These are phyloP conservation scores for Podila horticola DNA, from an alignment of 192 early-diverging fungal genomes.

Conservation along the genomic window DNA sequence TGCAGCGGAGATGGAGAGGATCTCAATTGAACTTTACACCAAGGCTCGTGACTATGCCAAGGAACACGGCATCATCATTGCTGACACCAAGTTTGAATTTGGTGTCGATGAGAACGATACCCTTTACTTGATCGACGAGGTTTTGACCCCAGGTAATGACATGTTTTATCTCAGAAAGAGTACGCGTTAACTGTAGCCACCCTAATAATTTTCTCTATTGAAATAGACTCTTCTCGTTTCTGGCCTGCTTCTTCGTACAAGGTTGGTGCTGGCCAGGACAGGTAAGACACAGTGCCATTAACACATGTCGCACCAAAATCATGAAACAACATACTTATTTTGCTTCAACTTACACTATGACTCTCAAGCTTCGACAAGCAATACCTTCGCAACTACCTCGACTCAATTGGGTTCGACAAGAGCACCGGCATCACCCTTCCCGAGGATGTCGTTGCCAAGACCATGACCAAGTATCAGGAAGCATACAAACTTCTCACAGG, in stretches of 20 bases:
- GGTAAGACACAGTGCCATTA: constrained; percentile 21
- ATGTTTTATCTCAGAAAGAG: neutral
- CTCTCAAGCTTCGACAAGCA: constrained; percentile 92
- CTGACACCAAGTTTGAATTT: constrained; percentile 99
- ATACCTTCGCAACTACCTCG: constrained; percentile 94
- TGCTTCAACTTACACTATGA: neutral
- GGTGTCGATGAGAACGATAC: constrained; percentile 86
- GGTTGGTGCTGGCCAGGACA: constrained; percentile 80
- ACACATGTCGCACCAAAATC: neutral
- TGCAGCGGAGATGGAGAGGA: constrained; percentile 78
- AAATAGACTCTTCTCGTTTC: constrained; percentile 92
- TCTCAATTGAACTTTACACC: constrained; percentile 85
- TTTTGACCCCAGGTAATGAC: constrained; percentile 87
- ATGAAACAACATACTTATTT: neutral
- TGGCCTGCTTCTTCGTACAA: constrained; percentile 90
- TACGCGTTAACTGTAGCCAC: too few relatives aligned
- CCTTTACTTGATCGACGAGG: constrained; percentile 94
- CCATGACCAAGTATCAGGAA: constrained; percentile 91
- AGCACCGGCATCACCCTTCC: constrained; percentile 85
- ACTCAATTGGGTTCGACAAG: constrained; percentile 91
- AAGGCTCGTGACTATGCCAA: constrained; percentile 87
- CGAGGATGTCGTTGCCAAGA: constrained; percentile 83
- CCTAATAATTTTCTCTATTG: constrained; percentile 21
- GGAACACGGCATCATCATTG: constrained; percentile 94
- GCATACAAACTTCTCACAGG: constrained; percentile 88